Evolutionary conservation across 2,329 filamentous ascomycete genomes (phyloP).

Genomic region (Phyllosticta citriasiana): DNA sequence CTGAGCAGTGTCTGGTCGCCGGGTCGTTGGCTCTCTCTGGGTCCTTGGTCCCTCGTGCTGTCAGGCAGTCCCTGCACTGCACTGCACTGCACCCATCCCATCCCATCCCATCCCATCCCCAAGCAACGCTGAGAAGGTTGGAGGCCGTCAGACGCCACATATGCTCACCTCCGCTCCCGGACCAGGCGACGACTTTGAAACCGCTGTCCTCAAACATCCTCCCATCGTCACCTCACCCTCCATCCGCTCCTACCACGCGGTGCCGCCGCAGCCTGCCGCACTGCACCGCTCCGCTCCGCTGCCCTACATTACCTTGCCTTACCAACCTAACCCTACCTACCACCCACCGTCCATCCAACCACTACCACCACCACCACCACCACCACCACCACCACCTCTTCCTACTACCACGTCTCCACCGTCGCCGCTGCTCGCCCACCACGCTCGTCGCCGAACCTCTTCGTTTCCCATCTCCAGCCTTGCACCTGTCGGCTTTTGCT

Average conservation of each 20-base stretch:
- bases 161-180: not conserved
- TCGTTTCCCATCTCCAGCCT: not conserved
- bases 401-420: not conserved
- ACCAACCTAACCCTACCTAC: too few relatives aligned
- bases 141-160: slow-evolving; percentile 8
- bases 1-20: slow-evolving; percentile 6
- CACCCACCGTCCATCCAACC: not conserved
- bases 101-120: too few relatives aligned
- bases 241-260: not conserved
- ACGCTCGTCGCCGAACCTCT: not conserved
- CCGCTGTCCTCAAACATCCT: not conserved
- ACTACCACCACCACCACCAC: not conserved
- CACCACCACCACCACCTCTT: not conserved
- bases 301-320: not conserved
- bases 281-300: slow-evolving; percentile 1
- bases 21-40: not conserved
- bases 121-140: not conserved
- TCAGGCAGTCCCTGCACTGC: slow-evolving; percentile 3
- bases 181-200: not conserved
- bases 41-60: not conserved
- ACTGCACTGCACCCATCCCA: too few relatives aligned
- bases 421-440: not conserved
- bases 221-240: not conserved
- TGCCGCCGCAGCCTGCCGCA: not conserved
- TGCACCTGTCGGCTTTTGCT: not conserved